Conservation (phyloP, 345 rosid genomes). For the Salix suchowensis region DNA sequence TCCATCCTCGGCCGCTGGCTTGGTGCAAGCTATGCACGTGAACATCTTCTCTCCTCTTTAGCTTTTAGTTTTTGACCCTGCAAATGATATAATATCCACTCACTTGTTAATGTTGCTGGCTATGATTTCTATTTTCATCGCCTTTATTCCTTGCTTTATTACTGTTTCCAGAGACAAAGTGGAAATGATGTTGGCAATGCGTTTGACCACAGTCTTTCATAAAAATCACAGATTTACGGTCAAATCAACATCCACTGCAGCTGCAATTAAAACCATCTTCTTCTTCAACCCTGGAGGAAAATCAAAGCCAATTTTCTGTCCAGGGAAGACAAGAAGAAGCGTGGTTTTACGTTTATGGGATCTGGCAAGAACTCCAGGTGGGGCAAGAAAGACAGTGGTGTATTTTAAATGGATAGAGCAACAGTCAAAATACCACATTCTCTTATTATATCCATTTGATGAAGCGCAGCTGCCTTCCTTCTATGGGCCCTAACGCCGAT, state of each 20-base stretch:
- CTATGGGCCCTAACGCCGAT: not conserved
- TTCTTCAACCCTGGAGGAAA: not conserved
- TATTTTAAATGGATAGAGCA: not conserved
- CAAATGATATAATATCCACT: not conserved
- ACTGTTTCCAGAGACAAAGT: not conserved
- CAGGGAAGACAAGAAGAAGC: too few species aligned
- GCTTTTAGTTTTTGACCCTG: not conserved
- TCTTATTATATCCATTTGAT: not conserved
- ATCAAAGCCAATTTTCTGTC: too few species aligned
- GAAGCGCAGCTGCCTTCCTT: not conserved
- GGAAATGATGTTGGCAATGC: not conserved
- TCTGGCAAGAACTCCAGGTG: too few species aligned
- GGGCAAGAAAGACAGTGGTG: too few species aligned
- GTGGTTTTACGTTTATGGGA: too few species aligned
- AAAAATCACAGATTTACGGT: not conserved
- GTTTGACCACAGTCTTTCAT: not conserved
- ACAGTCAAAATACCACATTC: not conserved
- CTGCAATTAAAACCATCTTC: too few species aligned
- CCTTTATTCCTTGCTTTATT: not conserved
- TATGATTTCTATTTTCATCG: not conserved
- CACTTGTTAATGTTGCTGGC: not conserved
- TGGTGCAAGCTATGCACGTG: slow-evolving; percentile 95
- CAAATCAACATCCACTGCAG: not conserved
- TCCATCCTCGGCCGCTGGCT: slow-evolving; percentile 70
- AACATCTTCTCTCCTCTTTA: slow-evolving; percentile 42